Evolutionary conservation across 306 rosid genomes (phyloP).

Genomic region (Trichosanthes truncata): DNA sequence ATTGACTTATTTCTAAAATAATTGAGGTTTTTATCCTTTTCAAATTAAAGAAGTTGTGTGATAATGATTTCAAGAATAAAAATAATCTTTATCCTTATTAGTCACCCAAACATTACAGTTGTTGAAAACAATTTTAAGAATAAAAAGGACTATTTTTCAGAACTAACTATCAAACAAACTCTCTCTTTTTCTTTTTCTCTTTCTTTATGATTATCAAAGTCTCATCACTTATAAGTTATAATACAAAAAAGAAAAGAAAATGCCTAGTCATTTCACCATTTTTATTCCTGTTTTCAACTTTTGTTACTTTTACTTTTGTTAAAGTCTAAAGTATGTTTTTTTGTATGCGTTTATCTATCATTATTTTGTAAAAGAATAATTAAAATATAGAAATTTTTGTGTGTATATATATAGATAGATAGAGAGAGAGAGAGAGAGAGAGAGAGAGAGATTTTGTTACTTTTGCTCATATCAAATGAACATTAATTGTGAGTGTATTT

Average conservation of each 20-base stretch:
- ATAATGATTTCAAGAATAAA: not conserved
- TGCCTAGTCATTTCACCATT: not conserved
- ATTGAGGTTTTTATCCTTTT: not conserved
- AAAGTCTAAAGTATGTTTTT: not conserved
- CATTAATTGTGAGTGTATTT: not conserved
- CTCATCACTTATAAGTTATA: not conserved
- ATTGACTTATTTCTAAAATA: not conserved
- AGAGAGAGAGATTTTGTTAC: too few species aligned
- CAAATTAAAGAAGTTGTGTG: not conserved
- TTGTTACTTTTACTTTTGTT: not conserved
- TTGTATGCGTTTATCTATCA: not conserved
- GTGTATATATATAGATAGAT: too few species aligned
- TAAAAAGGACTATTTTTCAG: not conserved
- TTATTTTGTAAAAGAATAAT: not conserved
- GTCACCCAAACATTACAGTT: not conserved
- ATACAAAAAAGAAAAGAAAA: not conserved
- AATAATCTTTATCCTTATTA: not conserved
- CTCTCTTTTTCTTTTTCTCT: not conserved
- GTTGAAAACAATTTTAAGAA: not conserved
- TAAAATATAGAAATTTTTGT: not conserved
- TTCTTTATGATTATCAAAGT: not conserved
- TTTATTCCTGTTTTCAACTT: not conserved
- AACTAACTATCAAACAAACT: not conserved
- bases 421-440: too few species aligned
- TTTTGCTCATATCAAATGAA: not conserved